Evolutionary conservation across 2,329 filamentous ascomycete species (phyloP), one percentile per base, ranked within the genome.

Genomic region (Fusarium bactridioides): DNA sequence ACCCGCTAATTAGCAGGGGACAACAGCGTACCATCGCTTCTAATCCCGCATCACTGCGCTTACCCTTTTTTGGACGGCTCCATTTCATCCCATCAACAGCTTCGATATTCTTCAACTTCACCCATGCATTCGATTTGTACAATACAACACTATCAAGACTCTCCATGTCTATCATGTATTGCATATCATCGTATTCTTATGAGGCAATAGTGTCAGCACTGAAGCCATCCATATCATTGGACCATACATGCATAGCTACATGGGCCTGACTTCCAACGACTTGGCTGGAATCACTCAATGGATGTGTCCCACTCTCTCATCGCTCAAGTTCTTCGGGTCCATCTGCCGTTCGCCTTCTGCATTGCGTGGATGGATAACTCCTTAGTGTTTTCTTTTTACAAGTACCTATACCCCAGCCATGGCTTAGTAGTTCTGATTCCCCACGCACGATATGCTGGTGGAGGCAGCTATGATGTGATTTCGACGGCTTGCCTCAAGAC

Each of bases 61-160:
- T 72, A 31, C 47, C 59, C 35, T 27, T 43, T 43, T 69, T 51
- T 54, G 33, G 40, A 44, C 16, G 11, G 23, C 1, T 53, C 51
- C 38, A 64, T 60, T 50, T 55, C 55, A 54, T 54, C 51, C 56
- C 45, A 33, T 67, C 40, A 67, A 37, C 53, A 47, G 45, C 54
- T 61, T 47, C 37, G 44, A 67, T 64, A 38, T 64, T 73, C 70
- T 65, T 64, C 68, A 72, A 68, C 72, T 57, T 69, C 51, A 55
- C 69, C 62, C 70, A 56, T 69, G 56, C 58, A 31, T 35, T 44
- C 29, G 8, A 53, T 38, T 35, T 12, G 21, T 21, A 48, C 27
- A 31, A 35, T 35, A 38, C 35, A 43, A 60, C 65, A 41, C 56
- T 54, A 50, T 29, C 47, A 29, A 29, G 38, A 37, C 23, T 23